Conservation (phyloP, 306 rosid species). For the Psophocarpus tetragonolobus region DNA sequence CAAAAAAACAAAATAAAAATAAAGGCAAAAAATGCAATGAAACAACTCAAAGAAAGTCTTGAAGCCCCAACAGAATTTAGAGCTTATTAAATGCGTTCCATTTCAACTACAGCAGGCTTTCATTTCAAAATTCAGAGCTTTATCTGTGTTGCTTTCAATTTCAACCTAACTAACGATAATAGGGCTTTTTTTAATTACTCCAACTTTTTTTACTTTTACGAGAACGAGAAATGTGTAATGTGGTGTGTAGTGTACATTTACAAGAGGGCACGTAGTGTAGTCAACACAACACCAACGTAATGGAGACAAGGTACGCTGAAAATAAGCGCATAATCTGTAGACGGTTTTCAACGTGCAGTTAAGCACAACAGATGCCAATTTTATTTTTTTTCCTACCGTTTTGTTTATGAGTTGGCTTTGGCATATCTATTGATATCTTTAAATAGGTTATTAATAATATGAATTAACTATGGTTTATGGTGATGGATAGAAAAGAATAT, state of each 20-base stretch:
- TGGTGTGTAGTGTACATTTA: background rate
- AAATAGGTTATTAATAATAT: too few species aligned
- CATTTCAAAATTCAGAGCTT: background rate
- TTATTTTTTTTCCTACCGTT: background rate
- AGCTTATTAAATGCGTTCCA: slow-evolving; percentile 34
- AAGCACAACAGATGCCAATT: background rate
- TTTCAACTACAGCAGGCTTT: slow-evolving; percentile 22
- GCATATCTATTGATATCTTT: too few species aligned
- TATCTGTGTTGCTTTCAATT: slow-evolving; percentile 17
- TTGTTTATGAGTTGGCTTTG: too few species aligned
- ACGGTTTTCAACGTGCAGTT: slow-evolving; percentile 12
- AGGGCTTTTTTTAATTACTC: background rate
- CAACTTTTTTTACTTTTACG: background rate
- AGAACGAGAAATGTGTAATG: too few species aligned
- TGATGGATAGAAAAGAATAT: too few species aligned
- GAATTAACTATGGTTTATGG: too few species aligned
- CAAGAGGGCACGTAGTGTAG: background rate
- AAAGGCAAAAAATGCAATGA: slow-evolving; percentile 28
- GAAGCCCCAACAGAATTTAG: slow-evolving; percentile 42
- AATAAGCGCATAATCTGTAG: slow-evolving; percentile 1
- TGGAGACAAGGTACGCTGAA: background rate
- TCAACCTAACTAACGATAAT: background rate
- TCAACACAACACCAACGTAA: background rate
- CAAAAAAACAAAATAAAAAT: slow-evolving; percentile 28
- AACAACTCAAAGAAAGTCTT: slow-evolving; percentile 16